Base-by-base conservation (phyloP, 2,329 filamentous ascomycete species). In the Dryadomyces quercus-mongolicae region DNA sequence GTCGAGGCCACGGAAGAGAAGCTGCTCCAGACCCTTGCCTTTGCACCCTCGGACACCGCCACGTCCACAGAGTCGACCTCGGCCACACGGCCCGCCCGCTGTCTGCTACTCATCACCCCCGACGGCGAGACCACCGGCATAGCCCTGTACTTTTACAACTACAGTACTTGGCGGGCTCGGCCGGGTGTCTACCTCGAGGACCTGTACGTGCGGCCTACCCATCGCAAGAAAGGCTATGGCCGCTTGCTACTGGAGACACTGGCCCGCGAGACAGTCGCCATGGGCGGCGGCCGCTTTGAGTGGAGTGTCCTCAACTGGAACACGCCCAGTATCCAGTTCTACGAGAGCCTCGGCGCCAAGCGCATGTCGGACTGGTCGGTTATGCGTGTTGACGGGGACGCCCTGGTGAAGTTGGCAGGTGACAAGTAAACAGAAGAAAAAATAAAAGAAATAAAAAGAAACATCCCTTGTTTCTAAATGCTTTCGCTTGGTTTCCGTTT, bases 281-380 rank as follows among this genome's bases (percentile, higher is more conserved):
- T 91, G 59, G 75, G 78, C 3, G 90, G 90, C 1, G 82, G 77
- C 8, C 76, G 92, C 56, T 70, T 97, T 54, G 91, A 97, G 65
- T 97, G 92, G 92, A 83, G 78, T 60, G 93, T 95, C 58, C 70
- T 96, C 62, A 92, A 88, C 71, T 95, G 90, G 90, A 97, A 97
- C 65, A 81, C 88, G 73, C 87, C 88, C 8, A 91, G 86, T 66
- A 86, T 97, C 71, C 75, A 83, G 62, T 96, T 97, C 64, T 97
- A 97, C 66, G 75, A 84, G 68, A 76, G 73, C 56, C 77, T 84
- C 52, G 87, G 88, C 1, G 87, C 86, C 1, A 74, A 70, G 60
- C 71, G 73, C 60, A 81, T 84, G 83, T 71, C 74, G 57, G 84
- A 86, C 56, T 92, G 86, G 87, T 77, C 88, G 16, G 80, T 80